Percentiles rank a stretch among this genome's conserved stretches.
Evolutionary conservation across 345 rosid species (phyloP).

Genomic region (Eucalyptus decipiens): DNA sequence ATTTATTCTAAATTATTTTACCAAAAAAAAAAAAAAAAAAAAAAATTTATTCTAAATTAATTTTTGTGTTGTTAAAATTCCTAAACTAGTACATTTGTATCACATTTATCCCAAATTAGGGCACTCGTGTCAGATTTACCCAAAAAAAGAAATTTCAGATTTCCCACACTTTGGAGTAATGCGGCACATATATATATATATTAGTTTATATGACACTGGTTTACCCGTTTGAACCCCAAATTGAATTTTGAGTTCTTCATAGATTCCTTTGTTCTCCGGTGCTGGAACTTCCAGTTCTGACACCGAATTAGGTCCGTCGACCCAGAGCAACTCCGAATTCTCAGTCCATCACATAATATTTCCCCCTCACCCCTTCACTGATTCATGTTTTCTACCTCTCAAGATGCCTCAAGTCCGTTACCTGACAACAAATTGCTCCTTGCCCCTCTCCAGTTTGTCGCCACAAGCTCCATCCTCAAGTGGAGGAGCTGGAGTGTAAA

Average conservation of each 20-base stretch:
- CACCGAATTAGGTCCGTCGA: neutral
- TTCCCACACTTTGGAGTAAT: neutral
- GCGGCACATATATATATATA: neutral
- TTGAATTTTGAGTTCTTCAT: neutral
- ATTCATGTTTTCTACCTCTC: neutral
- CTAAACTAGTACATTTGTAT: no score
- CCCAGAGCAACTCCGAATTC: neutral
- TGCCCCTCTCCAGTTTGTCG: neutral
- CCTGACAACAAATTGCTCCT: neutral
- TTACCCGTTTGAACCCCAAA: neutral
- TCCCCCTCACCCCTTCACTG: neutral
- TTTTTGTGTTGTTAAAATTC: neutral
- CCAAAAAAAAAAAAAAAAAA: no score
- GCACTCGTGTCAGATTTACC: fast-evolving
- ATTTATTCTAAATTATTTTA: neutral
- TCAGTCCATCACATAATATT: neutral
- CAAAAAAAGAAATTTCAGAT: neutral
- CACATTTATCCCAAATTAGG: neutral
- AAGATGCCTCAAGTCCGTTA: neutral
- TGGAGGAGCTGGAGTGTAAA: neutral
- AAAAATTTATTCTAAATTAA: neutral
- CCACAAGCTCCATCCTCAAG: neutral
- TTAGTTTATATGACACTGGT: neutral
- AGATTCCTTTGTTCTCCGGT: neutral
- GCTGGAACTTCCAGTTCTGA: neutral